phyloP scores from a whole-genome alignment of 371 early-diverging fungal genomes.

The Rhizomucor pusillus region DNA sequence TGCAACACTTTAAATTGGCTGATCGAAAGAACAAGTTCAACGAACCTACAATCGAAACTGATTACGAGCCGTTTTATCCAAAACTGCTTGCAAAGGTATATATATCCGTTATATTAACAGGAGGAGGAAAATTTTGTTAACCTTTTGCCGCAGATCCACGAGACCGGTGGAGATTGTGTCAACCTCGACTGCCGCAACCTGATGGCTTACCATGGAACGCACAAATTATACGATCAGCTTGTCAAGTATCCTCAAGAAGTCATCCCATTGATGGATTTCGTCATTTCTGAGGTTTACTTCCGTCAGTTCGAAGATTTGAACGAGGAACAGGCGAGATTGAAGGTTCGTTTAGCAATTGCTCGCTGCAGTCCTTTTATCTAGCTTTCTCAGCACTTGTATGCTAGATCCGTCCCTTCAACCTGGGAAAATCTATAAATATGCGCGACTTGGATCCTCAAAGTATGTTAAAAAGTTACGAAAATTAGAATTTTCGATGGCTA shows the following conservation, averaged over 20 bases:
- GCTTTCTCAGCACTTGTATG: too few relatives aligned
- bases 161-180: conserved; percentile 57
- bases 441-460: conserved; percentile 91
- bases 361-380: too few relatives aligned
- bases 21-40: conserved; percentile 54
- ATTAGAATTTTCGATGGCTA: not conserved
- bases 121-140: conserved; percentile 9
- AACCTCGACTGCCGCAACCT: conserved; percentile 93
- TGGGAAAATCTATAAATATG: conserved; percentile 82
- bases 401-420: conserved; percentile 93
- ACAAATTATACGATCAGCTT: conserved; percentile 82
- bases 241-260: conserved; percentile 98
- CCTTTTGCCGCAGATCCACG: conserved; percentile 50
- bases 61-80: conserved; percentile 72
- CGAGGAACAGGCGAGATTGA: conserved; percentile 38
- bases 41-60: conserved; percentile 40
- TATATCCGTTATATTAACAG: not conserved
- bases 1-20: conserved; percentile 71
- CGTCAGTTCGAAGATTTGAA: conserved; percentile 70
- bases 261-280: conserved; percentile 94
- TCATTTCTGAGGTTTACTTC: conserved; percentile 76
- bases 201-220: conserved; percentile 61
- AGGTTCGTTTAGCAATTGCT: conserved; percentile 23
- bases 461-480: conserved; percentile 11
- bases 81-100: conserved; percentile 40